These are phyloP conservation scores for Herpetospermum pedunculosum DNA, from an alignment of 306 rosid species.

Conservation along the genomic window DNA sequence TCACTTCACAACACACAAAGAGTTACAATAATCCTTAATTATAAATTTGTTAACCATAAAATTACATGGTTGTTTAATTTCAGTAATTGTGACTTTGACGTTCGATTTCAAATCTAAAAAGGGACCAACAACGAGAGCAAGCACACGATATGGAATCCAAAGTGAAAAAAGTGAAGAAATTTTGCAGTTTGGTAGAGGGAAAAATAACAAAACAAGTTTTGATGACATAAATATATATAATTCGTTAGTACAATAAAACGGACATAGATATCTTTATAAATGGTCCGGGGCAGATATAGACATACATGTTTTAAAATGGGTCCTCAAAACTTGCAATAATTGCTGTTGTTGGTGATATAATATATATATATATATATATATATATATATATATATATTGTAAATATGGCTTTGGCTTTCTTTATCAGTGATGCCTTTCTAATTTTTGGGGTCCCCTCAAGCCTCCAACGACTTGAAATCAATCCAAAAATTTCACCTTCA, in stretches of 20 bases:
- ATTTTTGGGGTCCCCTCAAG: slow-evolving; percentile 22
- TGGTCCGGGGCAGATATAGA: slow-evolving; percentile 15
- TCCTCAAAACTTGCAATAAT: slow-evolving; percentile 20
- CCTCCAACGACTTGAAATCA: slow-evolving; percentile 4
- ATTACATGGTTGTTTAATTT: no score
- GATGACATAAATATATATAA: no score
- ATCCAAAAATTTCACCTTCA: slow-evolving; percentile 35
- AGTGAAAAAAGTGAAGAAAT: no score
- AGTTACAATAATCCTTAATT: no score
- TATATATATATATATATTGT: slow-evolving; percentile 3
- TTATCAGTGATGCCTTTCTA: slow-evolving; percentile 17
- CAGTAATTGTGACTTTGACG: no score
- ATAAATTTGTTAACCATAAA: no score
- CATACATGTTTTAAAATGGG: slow-evolving; percentile 11
- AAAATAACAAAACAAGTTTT: no score
- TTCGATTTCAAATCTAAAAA: no score
- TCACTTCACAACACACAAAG: not conserved
- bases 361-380: no score
- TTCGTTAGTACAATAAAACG: not conserved
- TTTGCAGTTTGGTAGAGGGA: no score
- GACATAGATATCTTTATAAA: slow-evolving; percentile 17
- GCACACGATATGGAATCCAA: no score
- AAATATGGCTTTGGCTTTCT: slow-evolving; percentile 24
- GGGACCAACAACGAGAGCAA: no score
- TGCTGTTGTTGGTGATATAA: slow-evolving; percentile 24